Evolutionary conservation across 306 rosid species (phyloP).

Genomic region (Rubus idaeus): DNA sequence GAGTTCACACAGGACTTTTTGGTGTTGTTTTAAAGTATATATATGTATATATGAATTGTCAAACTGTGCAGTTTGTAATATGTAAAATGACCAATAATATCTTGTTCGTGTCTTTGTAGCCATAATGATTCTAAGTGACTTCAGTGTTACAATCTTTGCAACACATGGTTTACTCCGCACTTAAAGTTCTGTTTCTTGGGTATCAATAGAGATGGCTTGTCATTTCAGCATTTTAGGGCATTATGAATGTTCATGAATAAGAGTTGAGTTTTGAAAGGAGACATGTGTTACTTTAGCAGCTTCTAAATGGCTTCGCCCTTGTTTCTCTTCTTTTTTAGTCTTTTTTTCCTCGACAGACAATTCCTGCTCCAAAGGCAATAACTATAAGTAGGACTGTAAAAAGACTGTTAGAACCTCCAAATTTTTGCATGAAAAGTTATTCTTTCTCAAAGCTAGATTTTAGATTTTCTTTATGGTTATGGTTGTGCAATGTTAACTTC

Average conservation of each 20-base stretch:
- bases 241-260: background rate
- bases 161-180: background rate
- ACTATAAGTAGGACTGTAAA: background rate
- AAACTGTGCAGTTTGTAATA: background rate
- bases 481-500: background rate
- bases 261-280: background rate
- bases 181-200: background rate
- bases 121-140: background rate
- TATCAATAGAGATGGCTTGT: background rate
- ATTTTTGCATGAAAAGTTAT: background rate
- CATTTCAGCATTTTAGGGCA: background rate
- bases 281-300: background rate
- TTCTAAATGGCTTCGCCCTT: background rate
- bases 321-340: background rate
- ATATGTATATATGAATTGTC: too few species aligned
- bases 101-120: background rate
- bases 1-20: background rate
- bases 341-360: background rate
- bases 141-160: background rate
- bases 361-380: background rate
- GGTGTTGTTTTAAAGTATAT: background rate
- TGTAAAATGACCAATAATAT: too few species aligned
- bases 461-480: background rate
- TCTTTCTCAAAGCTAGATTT: slow-evolving; percentile 1
- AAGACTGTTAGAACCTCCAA: background rate